Conservation (phyloP, 148 eudicot species). For the Nepenthes gracilis region DNA sequence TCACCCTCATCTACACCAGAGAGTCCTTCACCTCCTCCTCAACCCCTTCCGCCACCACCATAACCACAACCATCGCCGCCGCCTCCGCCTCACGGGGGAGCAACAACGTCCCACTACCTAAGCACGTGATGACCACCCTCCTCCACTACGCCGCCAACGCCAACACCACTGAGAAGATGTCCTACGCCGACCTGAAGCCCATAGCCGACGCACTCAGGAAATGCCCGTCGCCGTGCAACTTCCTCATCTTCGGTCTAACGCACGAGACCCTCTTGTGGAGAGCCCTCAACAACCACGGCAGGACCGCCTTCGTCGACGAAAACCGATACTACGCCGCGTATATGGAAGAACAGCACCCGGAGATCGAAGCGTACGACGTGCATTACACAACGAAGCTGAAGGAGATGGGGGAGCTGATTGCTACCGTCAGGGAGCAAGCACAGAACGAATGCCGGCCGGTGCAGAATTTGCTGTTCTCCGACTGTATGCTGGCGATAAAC, state of each 20-base stretch:
- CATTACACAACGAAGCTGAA: constrained; percentile 56
- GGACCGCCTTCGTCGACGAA: constrained; percentile 71
- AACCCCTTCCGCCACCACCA: constrained; percentile 5
- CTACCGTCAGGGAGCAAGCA: constrained; percentile 32
- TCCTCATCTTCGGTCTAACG: constrained; percentile 67
- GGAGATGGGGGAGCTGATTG: constrained; percentile 35
- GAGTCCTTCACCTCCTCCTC: constrained; percentile 25
- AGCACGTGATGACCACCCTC: constrained; percentile 44
- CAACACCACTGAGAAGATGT: constrained; percentile 54
- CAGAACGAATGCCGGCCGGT: constrained; percentile 63
- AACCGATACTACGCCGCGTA: constrained; percentile 71
- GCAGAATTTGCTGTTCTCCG: constrained; percentile 61
- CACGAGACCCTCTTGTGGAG: constrained; percentile 66
- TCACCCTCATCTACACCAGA: constrained; percentile 51
- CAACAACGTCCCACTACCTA: constrained; percentile 16
- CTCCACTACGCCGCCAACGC: constrained; percentile 60
- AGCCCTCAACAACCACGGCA: constrained; percentile 53
- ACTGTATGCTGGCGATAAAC: constrained; percentile 59
- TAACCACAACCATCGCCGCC: constrained; percentile 11
- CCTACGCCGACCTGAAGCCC: constrained; percentile 39
- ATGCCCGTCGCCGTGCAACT: constrained; percentile 57
- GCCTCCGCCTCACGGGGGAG: not conserved
- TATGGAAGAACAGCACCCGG: constrained; percentile 62
- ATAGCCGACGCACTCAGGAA: constrained; percentile 41
- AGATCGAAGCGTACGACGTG: constrained; percentile 63